Conservation (phyloP, 1,284 basidiomycete species). For the Inonotus obliquus region DNA sequence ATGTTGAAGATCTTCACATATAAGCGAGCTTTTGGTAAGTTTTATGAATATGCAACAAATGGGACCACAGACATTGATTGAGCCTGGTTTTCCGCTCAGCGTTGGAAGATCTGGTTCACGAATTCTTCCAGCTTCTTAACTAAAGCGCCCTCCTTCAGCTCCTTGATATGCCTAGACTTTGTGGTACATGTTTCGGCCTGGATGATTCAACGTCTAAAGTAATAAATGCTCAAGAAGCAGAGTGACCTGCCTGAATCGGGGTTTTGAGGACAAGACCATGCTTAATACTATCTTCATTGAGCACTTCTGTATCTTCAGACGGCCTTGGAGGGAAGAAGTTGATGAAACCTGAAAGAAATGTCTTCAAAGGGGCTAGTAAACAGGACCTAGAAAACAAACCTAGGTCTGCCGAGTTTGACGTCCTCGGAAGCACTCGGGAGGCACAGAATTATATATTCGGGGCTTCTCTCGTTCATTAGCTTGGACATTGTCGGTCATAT, state of each 20-base stretch:
- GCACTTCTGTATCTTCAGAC: slow-evolving; percentile 79
- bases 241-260: slow-evolving; percentile 54
- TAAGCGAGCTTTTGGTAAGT: not conserved
- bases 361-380: not conserved
- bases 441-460: slow-evolving; percentile 59
- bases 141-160: slow-evolving; percentile 46
- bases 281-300: slow-evolving; percentile 76
- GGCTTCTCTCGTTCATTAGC: slow-evolving; percentile 29
- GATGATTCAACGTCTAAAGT: not conserved
- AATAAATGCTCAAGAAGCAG: not conserved
- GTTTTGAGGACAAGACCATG: slow-evolving; percentile 64
- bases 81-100: slow-evolving; percentile 53
- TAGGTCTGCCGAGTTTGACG: slow-evolving; percentile 61
- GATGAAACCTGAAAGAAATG: slow-evolving; percentile 63
- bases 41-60: slow-evolving; percentile 1
- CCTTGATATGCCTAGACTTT: slow-evolving; percentile 48
- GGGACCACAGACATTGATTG: slow-evolving; percentile 52
- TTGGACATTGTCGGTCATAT: slow-evolving; percentile 14
- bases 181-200: slow-evolving; percentile 69
- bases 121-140: slow-evolving; percentile 71
- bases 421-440: slow-evolving; percentile 64
- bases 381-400: slow-evolving; percentile 40
- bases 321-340: slow-evolving; percentile 84
- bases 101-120: slow-evolving; percentile 74
- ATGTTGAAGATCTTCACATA: slow-evolving; percentile 57